Evolutionary conservation across 108 stramenopile species (phyloP).

Genomic region (Seminavis robusta): DNA sequence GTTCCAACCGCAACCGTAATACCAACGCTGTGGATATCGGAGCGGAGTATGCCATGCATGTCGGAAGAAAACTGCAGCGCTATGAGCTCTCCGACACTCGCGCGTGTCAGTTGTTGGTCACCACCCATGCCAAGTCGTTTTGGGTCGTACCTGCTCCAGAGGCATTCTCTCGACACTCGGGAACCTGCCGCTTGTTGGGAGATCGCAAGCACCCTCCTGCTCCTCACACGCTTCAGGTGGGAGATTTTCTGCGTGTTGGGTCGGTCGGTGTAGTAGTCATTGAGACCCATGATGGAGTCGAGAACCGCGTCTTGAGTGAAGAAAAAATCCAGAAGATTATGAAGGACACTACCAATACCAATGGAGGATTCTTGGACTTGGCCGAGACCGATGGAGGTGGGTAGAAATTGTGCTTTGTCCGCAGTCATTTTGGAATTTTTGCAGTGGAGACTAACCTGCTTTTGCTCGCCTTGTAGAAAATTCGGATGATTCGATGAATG

Average conservation of each 20-base stretch:
- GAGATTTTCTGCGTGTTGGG: constrained; percentile 93
- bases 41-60: constrained; percentile 65
- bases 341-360: constrained; percentile 81
- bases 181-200: constrained; percentile 93
- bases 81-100: constrained; percentile 85
- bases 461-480: constrained; percentile 47
- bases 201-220: constrained; percentile 86
- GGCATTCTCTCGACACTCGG: constrained; percentile 94
- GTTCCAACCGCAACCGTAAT: constrained; percentile 66
- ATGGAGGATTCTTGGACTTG: constrained; percentile 76
- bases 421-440: background rate
- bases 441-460: background rate
- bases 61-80: constrained; percentile 76
- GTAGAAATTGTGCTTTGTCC: constrained; percentile 13
- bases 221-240: constrained; percentile 75
- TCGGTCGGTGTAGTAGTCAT: constrained; percentile 95
- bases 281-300: constrained; percentile 87
- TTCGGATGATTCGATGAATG: constrained; percentile 75
- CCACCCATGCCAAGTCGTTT: constrained; percentile 81
- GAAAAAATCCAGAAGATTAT: constrained; percentile 89
- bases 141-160: constrained; percentile 96
- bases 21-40: constrained; percentile 60
- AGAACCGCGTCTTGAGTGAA: constrained; percentile 75
- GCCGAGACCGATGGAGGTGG: constrained; percentile 85
- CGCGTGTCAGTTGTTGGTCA: constrained; percentile 88